Conservation (phyloP, 352 stramenopile species). For the Phytophthora multivora region DNA sequence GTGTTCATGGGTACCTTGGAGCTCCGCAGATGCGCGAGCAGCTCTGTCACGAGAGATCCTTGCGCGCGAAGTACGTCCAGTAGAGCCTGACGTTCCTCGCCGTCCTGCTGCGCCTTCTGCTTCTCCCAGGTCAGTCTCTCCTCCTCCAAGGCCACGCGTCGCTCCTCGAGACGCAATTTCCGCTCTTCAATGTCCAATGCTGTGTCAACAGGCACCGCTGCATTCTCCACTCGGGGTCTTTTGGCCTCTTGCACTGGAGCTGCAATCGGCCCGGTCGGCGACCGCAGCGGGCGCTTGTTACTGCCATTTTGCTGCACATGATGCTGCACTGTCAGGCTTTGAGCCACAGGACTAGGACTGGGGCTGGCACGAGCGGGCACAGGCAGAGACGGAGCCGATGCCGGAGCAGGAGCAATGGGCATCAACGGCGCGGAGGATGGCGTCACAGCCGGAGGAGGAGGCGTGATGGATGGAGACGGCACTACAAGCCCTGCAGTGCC, state of each 20-base stretch:
- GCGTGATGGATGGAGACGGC: constrained; percentile 4
- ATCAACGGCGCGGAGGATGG: constrained; percentile 15
- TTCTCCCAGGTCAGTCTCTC: constrained; percentile 42
- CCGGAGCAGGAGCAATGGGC: constrained; percentile 37
- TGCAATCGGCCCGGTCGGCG: constrained; percentile 3
- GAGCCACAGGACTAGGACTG: constrained; percentile 15
- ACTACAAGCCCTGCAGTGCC: constrained; percentile 3
- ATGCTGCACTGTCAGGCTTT: constrained; percentile 12
- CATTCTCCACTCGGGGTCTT: constrained; percentile 23
- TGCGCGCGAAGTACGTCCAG: constrained; percentile 44
- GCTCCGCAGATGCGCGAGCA: constrained; percentile 34
- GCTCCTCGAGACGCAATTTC: constrained; percentile 39
- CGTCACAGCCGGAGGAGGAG: constrained; percentile 6
- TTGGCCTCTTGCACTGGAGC: constrained; percentile 19
- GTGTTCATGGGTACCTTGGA: constrained; percentile 9
- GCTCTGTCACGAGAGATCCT: constrained; percentile 37
- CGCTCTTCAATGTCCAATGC: constrained; percentile 28
- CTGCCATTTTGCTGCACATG: constrained; percentile 34
- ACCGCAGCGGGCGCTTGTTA: constrained; percentile 31
- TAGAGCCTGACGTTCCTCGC: constrained; percentile 39
- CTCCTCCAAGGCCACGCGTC: constrained; percentile 40
- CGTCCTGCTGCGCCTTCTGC: constrained; percentile 34
- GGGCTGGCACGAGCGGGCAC: constrained; percentile 13
- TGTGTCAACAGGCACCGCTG: constrained; percentile 6
- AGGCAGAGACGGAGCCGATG: background rate